Base-by-base conservation (phyloP, 306 rosid genomes). In the Quercus parvula region DNA sequence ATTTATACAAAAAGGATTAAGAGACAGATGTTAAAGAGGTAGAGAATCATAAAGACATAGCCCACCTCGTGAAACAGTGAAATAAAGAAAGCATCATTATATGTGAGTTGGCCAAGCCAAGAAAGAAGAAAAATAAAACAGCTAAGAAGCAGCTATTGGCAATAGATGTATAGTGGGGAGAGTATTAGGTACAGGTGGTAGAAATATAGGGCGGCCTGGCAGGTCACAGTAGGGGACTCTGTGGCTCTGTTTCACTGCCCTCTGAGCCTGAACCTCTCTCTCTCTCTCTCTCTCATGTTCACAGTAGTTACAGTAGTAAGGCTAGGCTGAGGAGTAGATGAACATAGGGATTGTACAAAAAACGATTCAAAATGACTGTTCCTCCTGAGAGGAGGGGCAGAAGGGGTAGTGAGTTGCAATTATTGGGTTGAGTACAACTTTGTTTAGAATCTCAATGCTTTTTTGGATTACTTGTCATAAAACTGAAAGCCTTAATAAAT, bases 171-270 rank as follows among this genome's bases (percentile, higher is more conserved):
- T 75, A 79, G 59, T 75, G 85, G 46, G 66, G 56, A 81, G 68
- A 54, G 75, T 78, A 24, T 70, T 86, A 79, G 85, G 88, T 85
- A 88, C 89, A 91, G 83, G 82, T 84, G 86, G 78, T 46, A 77
- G 77, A 77, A 55, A 24, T 81, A 55, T 83, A 81, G 94, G 89
- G 85, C 89, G 90, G 91, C 94, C 80, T 84, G 79, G 80, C 87
- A 83, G 87, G 79, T 38, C 46, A 38, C 46, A 38, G 46, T 7
- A 75, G 59, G 71, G 70, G 52, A 57, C 75, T 71, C 79, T 67
- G 62, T 57, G 70, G 33, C 19, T 49, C 59, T 71, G 41, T n/a
- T 3, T 22, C 11, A 38, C 46, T 2, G 46, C 46, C 46, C 2
- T 22, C 64, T 58, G 30, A 4, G 2, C 5, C 64, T n/a, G 63